phyloP scores from a whole-genome alignment of 2,329 filamentous ascomycete species.

The Microdochium trichocladiopsis region DNA sequence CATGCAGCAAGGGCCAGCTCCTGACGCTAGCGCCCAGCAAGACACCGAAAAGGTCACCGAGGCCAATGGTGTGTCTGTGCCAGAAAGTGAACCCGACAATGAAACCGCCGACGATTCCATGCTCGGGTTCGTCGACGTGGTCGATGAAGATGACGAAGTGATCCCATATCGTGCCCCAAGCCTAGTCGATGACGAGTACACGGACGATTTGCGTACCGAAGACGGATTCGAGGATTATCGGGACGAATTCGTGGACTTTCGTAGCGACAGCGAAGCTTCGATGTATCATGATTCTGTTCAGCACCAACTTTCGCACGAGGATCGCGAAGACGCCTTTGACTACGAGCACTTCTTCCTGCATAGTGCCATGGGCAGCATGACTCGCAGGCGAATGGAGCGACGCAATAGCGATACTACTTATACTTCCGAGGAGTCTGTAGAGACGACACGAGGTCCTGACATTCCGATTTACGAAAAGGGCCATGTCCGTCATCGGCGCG shows the following conservation, averaged over 20 bases:
- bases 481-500: slow-evolving; percentile 25
- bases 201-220: slow-evolving; percentile 15
- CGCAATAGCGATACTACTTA: slow-evolving; percentile 44
- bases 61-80: background rate
- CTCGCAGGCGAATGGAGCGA: slow-evolving; percentile 38
- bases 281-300: slow-evolving; percentile 56
- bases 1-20: slow-evolving; percentile 15
- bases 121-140: slow-evolving; percentile 10
- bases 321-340: slow-evolving; percentile 90
- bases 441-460: slow-evolving; percentile 49
- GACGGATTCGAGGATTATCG: slow-evolving; percentile 25
- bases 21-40: slow-evolving; percentile 11
- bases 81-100: background rate
- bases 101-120: slow-evolving; percentile 13
- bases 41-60: background rate
- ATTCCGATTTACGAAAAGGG: slow-evolving; percentile 12
- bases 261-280: slow-evolving; percentile 58
- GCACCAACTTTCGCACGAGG: slow-evolving; percentile 72
- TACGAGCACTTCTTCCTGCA: slow-evolving; percentile 95
- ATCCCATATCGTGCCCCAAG: slow-evolving; percentile 2
- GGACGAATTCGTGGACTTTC: slow-evolving; percentile 12
- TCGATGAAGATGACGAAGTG: slow-evolving; percentile 23
- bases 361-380: slow-evolving; percentile 78
- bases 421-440: slow-evolving; percentile 53
- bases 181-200: slow-evolving; percentile 4